These are phyloP conservation scores for Pseudevernia furfuracea DNA, from an alignment of 495 filamentous ascomycete species.

Conservation along the genomic window DNA sequence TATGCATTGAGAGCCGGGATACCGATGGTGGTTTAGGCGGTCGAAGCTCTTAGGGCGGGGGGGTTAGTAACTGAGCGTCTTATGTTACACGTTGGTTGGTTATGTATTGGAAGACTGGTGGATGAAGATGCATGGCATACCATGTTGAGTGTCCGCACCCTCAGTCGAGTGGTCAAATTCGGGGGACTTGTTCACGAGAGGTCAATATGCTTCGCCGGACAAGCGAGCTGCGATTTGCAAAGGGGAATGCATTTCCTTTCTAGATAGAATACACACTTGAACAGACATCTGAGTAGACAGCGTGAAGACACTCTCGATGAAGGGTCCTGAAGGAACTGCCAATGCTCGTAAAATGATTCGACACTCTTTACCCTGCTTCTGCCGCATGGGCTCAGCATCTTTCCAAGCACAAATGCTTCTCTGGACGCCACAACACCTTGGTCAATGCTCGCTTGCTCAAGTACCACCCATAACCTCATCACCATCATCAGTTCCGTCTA, in stretches of 20 bases:
- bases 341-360: background rate
- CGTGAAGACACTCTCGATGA: background rate
- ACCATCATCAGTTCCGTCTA: conserved; percentile 8
- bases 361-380: background rate
- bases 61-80: too few relatives aligned
- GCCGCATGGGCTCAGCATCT: background rate
- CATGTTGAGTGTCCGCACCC: too few relatives aligned
- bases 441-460: conserved; percentile 5
- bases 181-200: too few relatives aligned
- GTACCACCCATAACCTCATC: conserved; percentile 23
- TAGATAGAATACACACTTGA: background rate
- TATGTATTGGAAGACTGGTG: too few relatives aligned
- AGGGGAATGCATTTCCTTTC: background rate
- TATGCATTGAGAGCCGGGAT: too few relatives aligned
- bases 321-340: background rate
- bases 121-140: too few relatives aligned
- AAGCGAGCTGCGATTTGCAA: background rate
- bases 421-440: background rate
- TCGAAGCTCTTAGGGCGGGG: too few relatives aligned
- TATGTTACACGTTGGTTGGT: too few relatives aligned
- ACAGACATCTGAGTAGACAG: background rate
- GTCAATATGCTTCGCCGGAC: background rate
- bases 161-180: too few relatives aligned
- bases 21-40: too few relatives aligned
- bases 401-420: background rate